Conservation (phyloP, 73 alveolate genomes). For the Paraurostyla sp. region DNA sequence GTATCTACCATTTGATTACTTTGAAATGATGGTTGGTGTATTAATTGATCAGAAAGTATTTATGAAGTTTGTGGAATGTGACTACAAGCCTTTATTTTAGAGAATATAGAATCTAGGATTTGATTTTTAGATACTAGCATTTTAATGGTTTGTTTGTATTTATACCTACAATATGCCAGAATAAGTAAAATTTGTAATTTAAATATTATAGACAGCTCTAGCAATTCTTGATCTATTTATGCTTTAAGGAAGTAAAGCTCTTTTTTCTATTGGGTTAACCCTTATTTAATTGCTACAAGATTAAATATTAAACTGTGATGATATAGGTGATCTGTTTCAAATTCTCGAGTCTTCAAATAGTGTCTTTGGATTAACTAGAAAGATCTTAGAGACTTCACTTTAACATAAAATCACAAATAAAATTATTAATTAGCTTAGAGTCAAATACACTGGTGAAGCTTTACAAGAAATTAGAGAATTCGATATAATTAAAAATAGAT, state of each 20-base stretch:
- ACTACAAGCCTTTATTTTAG: background rate
- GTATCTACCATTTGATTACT: slow-evolving; percentile 69
- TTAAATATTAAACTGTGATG: slow-evolving; percentile 35
- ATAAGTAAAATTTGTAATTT: background rate
- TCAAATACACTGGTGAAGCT: slow-evolving; percentile 40
- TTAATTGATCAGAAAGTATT: slow-evolving; percentile 57
- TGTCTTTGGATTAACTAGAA: background rate
- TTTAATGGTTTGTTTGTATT: slow-evolving; percentile 69
- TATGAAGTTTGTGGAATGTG: background rate
- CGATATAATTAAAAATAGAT: background rate
- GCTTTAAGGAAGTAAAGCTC: slow-evolving; percentile 42
- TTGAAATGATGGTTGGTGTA: slow-evolving; percentile 66
- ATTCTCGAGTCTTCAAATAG: slow-evolving; percentile 50
- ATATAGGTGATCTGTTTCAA: slow-evolving; percentile 55
- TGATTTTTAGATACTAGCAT: slow-evolving; percentile 63
- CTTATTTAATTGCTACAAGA: slow-evolving; percentile 23
- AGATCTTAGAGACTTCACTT: background rate
- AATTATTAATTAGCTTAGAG: background rate
- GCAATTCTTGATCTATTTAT: slow-evolving; percentile 54
- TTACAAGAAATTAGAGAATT: slow-evolving; percentile 14
- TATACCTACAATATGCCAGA: slow-evolving; percentile 68
- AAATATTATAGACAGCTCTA: slow-evolving; percentile 30
- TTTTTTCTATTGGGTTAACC: slow-evolving; percentile 54
- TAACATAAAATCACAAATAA: background rate
- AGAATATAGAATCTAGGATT: slow-evolving; percentile 8